Evolutionary conservation across 78 protist genomes (phyloP), one percentile per base, ranked within the genome.

Genomic region (Speleostelium caveatum): DNA sequence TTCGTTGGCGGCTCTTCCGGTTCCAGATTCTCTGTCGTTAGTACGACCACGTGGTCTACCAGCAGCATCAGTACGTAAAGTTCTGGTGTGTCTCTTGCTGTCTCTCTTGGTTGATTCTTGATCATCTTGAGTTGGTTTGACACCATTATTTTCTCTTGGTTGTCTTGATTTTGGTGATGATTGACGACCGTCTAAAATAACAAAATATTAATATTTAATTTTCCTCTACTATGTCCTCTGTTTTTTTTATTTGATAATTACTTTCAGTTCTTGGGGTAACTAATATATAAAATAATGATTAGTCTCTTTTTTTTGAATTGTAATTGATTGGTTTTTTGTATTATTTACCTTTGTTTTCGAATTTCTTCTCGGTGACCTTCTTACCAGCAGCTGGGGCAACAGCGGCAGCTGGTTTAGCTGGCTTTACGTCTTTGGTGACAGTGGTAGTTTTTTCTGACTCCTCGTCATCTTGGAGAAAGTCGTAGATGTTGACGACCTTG

Each of bases 391-490:
- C 73, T 45, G 56, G n/a, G 21, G 41, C 63, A 26, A 63, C 72
- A 42, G 14, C 33, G 8, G 17, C 33, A 49, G 68, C 30, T 6
- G 79, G 30, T 10, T n/a, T 53, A 45, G 53, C 60, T 24, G 30
- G 45, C 30, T 19, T 51, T 26, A 39, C 69, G 33, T 2, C 56
- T 45, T 65, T 71, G 12, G 71, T 72, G 19, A 24, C 19, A 21
- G 33, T 72, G 5, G 21, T 17, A 61, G 38, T 61, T 30, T 69
- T 38, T 36, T 65, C 73, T 19, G 45, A 73, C 14, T 83, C 91
- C 21, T 83, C 74, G 71, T 83, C 91, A 59, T 83, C 91, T 69
- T 69, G 79, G 62, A 83, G 91, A 42, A 83, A 66, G 56, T 83
- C 91, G 76, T 69, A 83, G 30, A 67, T 39, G 63, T 83, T 83